A percentile compares a stretch with the other conserved stretches of the same genome.
phyloP scores from a whole-genome alignment of 805 yeast genomes.

The Yamadazyma philogaea region DNA sequence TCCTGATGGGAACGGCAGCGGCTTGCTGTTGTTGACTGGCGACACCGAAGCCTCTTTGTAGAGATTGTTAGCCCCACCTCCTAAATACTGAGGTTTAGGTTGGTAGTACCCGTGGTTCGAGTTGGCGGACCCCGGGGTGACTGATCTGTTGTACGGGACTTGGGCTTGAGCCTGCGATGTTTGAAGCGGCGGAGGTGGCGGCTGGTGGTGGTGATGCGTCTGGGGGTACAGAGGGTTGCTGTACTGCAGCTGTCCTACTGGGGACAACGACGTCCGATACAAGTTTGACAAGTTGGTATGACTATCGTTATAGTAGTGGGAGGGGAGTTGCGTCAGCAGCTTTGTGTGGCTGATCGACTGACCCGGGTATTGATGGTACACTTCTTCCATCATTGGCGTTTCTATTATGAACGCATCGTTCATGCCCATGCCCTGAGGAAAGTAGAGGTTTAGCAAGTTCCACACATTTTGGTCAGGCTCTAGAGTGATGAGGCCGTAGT shows the following conservation, averaged over 20 bases:
- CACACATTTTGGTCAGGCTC: slow-evolving; percentile 65
- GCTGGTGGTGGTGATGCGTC: background rate
- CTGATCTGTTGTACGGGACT: slow-evolving; percentile 10
- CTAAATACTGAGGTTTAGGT: slow-evolving; percentile 34
- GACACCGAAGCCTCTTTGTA: slow-evolving; percentile 27
- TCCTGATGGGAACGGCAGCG: slow-evolving; percentile 19
- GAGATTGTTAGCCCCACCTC: slow-evolving; percentile 4
- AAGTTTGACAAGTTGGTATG: slow-evolving; percentile 8
- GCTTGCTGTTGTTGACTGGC: slow-evolving; percentile 18
- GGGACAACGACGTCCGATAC: slow-evolving; percentile 14
- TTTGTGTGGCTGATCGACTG: background rate
- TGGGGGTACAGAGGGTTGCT: background rate
- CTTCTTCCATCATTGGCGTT: slow-evolving; percentile 25
- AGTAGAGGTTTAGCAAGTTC: slow-evolving; percentile 55
- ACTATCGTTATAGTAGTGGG: slow-evolving; percentile 6
- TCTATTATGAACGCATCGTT: slow-evolving; percentile 62
- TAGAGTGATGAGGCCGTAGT: slow-evolving; percentile 19
- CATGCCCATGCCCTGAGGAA: slow-evolving; percentile 66
- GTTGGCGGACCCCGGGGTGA: slow-evolving; percentile 14
- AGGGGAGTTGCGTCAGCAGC: background rate
- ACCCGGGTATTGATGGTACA: background rate
- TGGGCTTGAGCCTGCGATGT: background rate
- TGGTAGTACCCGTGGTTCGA: slow-evolving; percentile 24
- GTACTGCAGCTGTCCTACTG: slow-evolving; percentile 6
- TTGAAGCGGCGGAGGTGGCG: background rate